Conservation (phyloP, 306 rosid species). For the Mucuna pruriens region DNA sequence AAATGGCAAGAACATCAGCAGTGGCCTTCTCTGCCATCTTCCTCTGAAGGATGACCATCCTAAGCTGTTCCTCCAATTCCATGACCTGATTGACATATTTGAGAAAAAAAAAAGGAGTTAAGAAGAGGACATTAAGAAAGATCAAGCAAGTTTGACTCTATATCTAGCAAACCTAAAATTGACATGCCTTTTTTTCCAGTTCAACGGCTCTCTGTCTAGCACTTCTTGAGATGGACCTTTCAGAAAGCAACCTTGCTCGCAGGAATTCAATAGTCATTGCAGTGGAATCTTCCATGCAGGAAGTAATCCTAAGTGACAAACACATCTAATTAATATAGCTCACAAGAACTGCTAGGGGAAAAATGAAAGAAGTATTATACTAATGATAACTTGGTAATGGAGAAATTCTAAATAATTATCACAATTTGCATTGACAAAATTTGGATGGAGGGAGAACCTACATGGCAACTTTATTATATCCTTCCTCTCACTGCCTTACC, state of each 20-base stretch:
- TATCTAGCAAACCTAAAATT: slow-evolving; percentile 26
- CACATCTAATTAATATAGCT: slow-evolving; percentile 38
- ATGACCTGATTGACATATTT: slow-evolving; percentile 57
- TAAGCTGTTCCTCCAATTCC: slow-evolving; percentile 85
- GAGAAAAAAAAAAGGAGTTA: slow-evolving; percentile 20
- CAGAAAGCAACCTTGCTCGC: slow-evolving; percentile 86
- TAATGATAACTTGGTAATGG: background rate
- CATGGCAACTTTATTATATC: background rate
- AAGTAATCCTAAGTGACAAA: slow-evolving; percentile 45
- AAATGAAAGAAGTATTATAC: background rate
- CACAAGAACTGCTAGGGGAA: background rate
- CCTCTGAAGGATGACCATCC: slow-evolving; percentile 70
- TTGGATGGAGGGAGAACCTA: slow-evolving; percentile 21
- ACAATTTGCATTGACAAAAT: slow-evolving; percentile 3
- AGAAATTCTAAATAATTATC: background rate
- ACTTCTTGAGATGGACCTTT: slow-evolving; percentile 86
- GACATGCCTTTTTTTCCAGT: slow-evolving; percentile 70
- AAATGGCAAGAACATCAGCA: slow-evolving; percentile 84
- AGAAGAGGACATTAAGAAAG: background rate
- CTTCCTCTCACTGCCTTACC: slow-evolving; percentile 26
- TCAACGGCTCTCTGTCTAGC: slow-evolving; percentile 88
- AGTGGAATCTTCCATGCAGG: slow-evolving; percentile 68
- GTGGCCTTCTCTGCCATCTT: slow-evolving; percentile 98
- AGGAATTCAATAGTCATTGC: slow-evolving; percentile 85
- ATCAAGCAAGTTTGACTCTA: slow-evolving; percentile 33